Evolutionary conservation across 208 protist genomes (phyloP).

Genomic region (Crithidia fasciculata): DNA sequence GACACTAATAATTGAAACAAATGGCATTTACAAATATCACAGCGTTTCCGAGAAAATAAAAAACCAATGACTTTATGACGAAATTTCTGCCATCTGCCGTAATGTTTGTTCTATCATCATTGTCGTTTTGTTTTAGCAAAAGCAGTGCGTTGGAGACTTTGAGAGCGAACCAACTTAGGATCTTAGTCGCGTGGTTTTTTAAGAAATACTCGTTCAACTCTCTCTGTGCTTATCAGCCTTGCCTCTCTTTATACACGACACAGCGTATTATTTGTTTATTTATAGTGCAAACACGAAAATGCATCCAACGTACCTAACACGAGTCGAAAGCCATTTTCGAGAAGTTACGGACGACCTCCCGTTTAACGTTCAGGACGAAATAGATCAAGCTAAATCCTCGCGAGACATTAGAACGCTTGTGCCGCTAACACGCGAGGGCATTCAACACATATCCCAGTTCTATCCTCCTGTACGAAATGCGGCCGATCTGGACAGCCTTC

Average conservation of each 20-base stretch:
- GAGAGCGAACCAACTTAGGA: no score
- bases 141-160: no score
- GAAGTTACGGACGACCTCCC: not conserved
- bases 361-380: conserved; percentile 42
- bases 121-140: not conserved
- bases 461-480: conserved; percentile 40
- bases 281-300: not conserved
- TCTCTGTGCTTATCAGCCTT: not conserved
- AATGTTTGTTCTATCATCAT: not conserved
- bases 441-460: conserved; percentile 38
- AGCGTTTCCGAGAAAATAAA: not conserved
- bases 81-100: not conserved
- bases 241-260: not conserved
- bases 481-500: conserved; percentile 51
- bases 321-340: conserved; percentile 22
- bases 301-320: conserved; percentile 22
- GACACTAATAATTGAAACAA: no score
- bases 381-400: conserved; percentile 19
- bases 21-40: not conserved
- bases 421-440: conserved; percentile 18
- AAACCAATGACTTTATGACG: not conserved
- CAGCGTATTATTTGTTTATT: not conserved
- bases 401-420: conserved; percentile 41
- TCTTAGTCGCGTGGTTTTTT: no score
- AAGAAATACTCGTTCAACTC: no score